Conservation (phyloP, 1,284 basidiomycete species). For the Agaricales sp. region DNA sequence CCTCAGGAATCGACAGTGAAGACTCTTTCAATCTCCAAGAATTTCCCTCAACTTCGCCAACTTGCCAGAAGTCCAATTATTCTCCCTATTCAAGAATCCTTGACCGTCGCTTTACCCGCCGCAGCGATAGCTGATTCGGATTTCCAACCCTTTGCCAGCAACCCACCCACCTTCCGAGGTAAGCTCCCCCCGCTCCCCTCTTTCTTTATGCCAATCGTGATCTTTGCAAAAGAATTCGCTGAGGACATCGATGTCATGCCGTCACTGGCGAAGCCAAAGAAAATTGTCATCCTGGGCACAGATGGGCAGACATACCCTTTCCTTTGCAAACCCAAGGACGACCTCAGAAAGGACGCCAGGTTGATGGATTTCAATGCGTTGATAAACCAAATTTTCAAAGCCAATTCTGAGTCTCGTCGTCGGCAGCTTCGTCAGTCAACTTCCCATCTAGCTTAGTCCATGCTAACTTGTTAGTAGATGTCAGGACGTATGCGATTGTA, state of each 20-base stretch:
- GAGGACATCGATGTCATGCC: constrained; percentile 90
- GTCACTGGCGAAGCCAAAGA: constrained; percentile 88
- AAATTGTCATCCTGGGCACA: constrained; percentile 79
- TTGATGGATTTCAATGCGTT: constrained; percentile 98
- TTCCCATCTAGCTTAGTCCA: background rate
- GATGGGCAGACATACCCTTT: constrained; percentile 87
- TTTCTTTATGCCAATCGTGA: background rate
- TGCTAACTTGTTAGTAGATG: constrained; percentile 41
- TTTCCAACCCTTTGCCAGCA: constrained; percentile 77
- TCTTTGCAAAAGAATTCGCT: constrained; percentile 37
- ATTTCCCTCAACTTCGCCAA: constrained; percentile 52
- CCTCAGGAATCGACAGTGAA: constrained; percentile 32
- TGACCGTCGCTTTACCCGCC: constrained; percentile 83
- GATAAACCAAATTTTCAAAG: constrained; percentile 95
- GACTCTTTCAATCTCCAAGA: constrained; percentile 47
- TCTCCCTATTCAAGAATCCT: constrained; percentile 88
- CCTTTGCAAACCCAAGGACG: constrained; percentile 96
- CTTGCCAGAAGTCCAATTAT: constrained; percentile 64
- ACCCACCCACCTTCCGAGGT: constrained; percentile 76
- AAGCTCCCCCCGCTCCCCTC: constrained; percentile 12
- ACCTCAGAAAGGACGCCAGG: constrained; percentile 93
- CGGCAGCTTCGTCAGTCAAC: constrained; percentile 70
- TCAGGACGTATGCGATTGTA: constrained; percentile 94
- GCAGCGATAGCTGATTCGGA: constrained; percentile 50
- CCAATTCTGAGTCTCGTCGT: constrained; percentile 86